Conservation (phyloP, 1,284 basidiomycete species). For the Ceratobasidium sp. region DNA sequence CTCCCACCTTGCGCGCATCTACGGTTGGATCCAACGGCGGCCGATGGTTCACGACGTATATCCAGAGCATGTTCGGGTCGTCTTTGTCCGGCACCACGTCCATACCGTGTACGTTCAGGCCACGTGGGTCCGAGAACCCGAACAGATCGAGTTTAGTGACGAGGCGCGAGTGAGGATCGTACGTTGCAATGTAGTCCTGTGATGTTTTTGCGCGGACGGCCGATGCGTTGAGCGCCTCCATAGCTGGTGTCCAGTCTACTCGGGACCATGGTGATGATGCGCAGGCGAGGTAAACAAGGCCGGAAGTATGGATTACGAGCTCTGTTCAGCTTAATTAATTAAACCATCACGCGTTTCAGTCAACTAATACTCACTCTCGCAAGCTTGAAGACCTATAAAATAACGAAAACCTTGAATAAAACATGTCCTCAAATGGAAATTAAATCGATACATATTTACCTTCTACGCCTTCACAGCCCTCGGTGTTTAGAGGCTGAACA, state of each 20-base stretch:
- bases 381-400: slow-evolving; percentile 66
- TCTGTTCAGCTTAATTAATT: slow-evolving; percentile 21
- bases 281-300: slow-evolving; percentile 34
- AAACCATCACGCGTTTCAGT: slow-evolving; percentile 12
- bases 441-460: neutral
- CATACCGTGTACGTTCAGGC: slow-evolving; percentile 77
- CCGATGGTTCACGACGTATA: slow-evolving; percentile 79
- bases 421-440: neutral
- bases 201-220: neutral
- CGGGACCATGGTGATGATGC: slow-evolving; percentile 28
- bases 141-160: slow-evolving; percentile 63
- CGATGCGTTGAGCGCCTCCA: slow-evolving; percentile 20
- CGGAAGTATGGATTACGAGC: slow-evolving; percentile 31
- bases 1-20: slow-evolving; percentile 65
- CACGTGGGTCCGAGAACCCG: slow-evolving; percentile 60
- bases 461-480: slow-evolving; percentile 16
- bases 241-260: slow-evolving; percentile 18
- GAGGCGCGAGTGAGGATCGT: slow-evolving; percentile 64
- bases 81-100: slow-evolving; percentile 72
- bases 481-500: slow-evolving; percentile 26
- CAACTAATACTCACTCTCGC: slow-evolving; percentile 67
- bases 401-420: neutral
- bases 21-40: slow-evolving; percentile 58
- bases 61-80: slow-evolving; percentile 67
- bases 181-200: slow-evolving; percentile 73